These are phyloP conservation scores for Fusarium mexicanum DNA, from an alignment of 2,329 filamentous ascomycete species.

Conservation along the genomic window DNA sequence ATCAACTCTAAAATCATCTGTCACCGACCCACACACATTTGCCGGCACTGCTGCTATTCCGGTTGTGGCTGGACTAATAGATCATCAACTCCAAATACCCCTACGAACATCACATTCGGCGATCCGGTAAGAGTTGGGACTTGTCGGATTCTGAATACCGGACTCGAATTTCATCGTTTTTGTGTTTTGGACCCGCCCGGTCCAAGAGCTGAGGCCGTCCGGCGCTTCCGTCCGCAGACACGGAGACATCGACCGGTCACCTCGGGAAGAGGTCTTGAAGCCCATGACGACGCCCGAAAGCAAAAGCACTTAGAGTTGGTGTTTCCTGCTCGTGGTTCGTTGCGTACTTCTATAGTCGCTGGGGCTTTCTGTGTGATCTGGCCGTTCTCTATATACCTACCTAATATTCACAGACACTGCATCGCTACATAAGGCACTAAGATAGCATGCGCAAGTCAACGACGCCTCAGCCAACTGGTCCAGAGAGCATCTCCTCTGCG, in stretches of 20 bases:
- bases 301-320: constrained; percentile 15
- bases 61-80: constrained; percentile 40
- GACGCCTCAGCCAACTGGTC: constrained; percentile 37
- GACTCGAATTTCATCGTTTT: constrained; percentile 4
- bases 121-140: constrained; percentile 2
- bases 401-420: neutral
- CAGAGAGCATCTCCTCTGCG: constrained; percentile 37
- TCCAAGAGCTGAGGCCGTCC: constrained; percentile 36
- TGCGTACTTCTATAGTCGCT: neutral
- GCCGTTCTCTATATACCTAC: neutral
- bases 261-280: constrained; percentile 23
- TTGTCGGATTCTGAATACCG: constrained; percentile 4
- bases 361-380: neutral
- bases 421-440: neutral
- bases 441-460: constrained; percentile 29
- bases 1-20: constrained; percentile 9
- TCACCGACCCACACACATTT: constrained; percentile 38
- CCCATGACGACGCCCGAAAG: constrained; percentile 26
- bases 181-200: constrained; percentile 29
- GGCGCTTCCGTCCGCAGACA: constrained; percentile 38
- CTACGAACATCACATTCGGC: constrained; percentile 7
- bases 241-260: constrained; percentile 35
- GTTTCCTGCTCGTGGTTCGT: neutral
- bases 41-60: constrained; percentile 30
- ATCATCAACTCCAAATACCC: constrained; percentile 24